A percentile compares a stretch with the other conserved stretches of the same genome.
Conservation (phyloP, 352 stramenopile genomes). For the Phytopythium kandeliae region DNA sequence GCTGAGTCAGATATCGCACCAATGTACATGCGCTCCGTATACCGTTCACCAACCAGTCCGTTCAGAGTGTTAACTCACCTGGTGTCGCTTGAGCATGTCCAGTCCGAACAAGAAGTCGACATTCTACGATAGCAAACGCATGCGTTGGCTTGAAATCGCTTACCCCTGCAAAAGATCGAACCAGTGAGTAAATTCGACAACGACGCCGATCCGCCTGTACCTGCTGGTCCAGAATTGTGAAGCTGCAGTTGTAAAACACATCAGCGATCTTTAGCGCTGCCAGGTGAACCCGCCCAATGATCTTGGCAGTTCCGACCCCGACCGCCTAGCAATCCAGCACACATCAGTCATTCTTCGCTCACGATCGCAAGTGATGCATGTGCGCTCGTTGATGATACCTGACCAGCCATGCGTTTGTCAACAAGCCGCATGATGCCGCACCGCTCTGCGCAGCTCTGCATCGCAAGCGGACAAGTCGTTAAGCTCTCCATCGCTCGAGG, state of each 20-base stretch:
- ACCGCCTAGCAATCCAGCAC: slow-evolving; percentile 55
- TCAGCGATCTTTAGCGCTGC: slow-evolving; percentile 87
- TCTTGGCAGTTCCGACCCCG: slow-evolving; percentile 95
- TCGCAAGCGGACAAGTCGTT: not conserved
- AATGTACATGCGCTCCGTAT: too few species aligned
- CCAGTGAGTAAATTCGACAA: not conserved
- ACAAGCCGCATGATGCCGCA: slow-evolving; percentile 89
- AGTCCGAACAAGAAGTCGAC: slow-evolving; percentile 98
- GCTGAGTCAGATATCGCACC: slow-evolving; percentile 1
- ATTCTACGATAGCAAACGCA: slow-evolving; percentile 37
- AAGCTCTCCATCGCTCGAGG: not conserved
- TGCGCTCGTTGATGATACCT: slow-evolving; percentile 56
- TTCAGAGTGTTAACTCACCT: slow-evolving; percentile 26
- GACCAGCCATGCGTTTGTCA: slow-evolving; percentile 85
- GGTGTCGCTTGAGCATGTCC: slow-evolving; percentile 98
- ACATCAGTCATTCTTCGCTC: slow-evolving; percentile 7
- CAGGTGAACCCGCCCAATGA: slow-evolving; percentile 95
- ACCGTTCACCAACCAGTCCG: not conserved
- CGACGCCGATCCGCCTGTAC: slow-evolving; percentile 10
- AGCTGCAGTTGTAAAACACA: slow-evolving; percentile 91
- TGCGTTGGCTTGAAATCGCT: not conserved
- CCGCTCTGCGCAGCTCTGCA: slow-evolving; percentile 80
- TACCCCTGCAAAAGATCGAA: not conserved
- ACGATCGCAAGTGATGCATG: not conserved
- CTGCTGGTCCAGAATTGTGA: slow-evolving; percentile 91